Conservation (phyloP, 2,329 filamentous ascomycete genomes). For the Monascus ruber region DNA sequence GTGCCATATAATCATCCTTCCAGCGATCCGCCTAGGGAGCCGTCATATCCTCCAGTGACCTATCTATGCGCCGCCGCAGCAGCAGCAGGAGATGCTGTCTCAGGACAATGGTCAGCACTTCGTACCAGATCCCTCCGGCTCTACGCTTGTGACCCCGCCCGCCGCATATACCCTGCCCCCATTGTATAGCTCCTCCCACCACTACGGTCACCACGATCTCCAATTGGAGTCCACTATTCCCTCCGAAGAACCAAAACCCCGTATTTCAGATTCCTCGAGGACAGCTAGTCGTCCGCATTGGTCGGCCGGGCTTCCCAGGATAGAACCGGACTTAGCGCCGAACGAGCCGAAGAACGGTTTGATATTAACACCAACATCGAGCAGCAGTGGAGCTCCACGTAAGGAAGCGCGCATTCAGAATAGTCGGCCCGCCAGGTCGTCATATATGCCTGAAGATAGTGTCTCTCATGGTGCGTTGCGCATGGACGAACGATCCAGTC, state of each 20-base stretch:
- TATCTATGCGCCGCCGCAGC: slow-evolving; percentile 12
- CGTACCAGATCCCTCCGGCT: slow-evolving; percentile 10
- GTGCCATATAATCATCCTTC: slow-evolving; percentile 5
- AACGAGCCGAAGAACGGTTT: slow-evolving; percentile 9
- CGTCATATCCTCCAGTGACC: slow-evolving; percentile 4
- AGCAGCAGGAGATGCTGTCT: slow-evolving; percentile 3
- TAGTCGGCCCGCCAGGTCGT: slow-evolving; percentile 24
- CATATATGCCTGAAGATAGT: slow-evolving; percentile 22
- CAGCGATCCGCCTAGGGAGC: slow-evolving; percentile 1
- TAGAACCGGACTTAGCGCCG: background rate
- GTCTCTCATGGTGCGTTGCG: slow-evolving; percentile 13
- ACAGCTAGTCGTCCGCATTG: background rate
- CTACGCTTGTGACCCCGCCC: slow-evolving; percentile 10
- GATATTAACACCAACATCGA: slow-evolving; percentile 13
- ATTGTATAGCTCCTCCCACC: slow-evolving; percentile 4
- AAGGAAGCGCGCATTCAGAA: slow-evolving; percentile 20
- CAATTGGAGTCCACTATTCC: slow-evolving; percentile 11
- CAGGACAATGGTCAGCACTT: slow-evolving; percentile 16
- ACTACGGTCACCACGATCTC: slow-evolving; percentile 2
- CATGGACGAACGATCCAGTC: slow-evolving; percentile 15
- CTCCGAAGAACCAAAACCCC: slow-evolving; percentile 3
- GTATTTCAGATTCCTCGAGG: slow-evolving; percentile 6
- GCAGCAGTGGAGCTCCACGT: slow-evolving; percentile 13
- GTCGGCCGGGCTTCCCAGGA: background rate
- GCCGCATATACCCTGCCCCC: slow-evolving; percentile 6